Percentiles rank a stretch among this genome's conserved stretches.
Conservation (phyloP, 306 rosid genomes). For the Cucurbita pepo region DNA sequence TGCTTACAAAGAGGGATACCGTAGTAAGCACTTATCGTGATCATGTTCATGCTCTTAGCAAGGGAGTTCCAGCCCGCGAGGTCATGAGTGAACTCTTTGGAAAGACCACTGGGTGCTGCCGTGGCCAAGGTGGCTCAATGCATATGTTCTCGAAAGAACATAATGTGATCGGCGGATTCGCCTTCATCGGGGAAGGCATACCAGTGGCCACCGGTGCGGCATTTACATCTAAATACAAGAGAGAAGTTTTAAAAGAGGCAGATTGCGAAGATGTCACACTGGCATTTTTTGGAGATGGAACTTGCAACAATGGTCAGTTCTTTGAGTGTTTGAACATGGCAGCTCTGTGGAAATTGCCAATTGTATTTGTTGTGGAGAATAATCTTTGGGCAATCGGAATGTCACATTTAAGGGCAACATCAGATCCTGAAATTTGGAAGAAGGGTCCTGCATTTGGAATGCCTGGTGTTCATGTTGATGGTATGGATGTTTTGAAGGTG, state of each 20-base stretch:
- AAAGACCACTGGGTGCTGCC: conserved; percentile 89
- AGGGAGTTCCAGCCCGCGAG: conserved; percentile 80
- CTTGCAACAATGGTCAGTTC: conserved; percentile 93
- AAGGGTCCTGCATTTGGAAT: conserved; percentile 97
- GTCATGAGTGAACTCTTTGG: conserved; percentile 99
- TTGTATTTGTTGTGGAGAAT: conserved; percentile 92
- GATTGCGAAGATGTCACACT: conserved; percentile 60
- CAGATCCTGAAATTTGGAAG: conserved; percentile 97
- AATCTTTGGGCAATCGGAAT: conserved; percentile 99
- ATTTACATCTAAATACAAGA: conserved; percentile 60
- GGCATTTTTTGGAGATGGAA: conserved; percentile 95
- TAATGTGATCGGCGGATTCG: conserved; percentile 84
- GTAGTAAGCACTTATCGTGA: conserved; percentile 93
- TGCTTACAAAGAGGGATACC: conserved; percentile 55
- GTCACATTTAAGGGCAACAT: conserved; percentile 92
- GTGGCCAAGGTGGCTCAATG: conserved; percentile 99
- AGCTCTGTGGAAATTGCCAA: conserved; percentile 91
- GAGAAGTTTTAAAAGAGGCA: conserved; percentile 67
- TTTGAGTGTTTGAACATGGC: conserved; percentile 98
- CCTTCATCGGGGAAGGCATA: conserved; percentile 97
- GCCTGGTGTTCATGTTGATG: conserved; percentile 98
- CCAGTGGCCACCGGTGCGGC: conserved; percentile 98
- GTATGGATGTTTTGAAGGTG: conserved; percentile 98
- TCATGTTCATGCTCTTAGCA: conserved; percentile 94
- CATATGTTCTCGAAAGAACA: conserved; percentile 95